A percentile compares a stretch with the other conserved stretches of the same genome.
phyloP scores from a whole-genome alignment of 257 asterid species.

The Jasminum sambac region DNA sequence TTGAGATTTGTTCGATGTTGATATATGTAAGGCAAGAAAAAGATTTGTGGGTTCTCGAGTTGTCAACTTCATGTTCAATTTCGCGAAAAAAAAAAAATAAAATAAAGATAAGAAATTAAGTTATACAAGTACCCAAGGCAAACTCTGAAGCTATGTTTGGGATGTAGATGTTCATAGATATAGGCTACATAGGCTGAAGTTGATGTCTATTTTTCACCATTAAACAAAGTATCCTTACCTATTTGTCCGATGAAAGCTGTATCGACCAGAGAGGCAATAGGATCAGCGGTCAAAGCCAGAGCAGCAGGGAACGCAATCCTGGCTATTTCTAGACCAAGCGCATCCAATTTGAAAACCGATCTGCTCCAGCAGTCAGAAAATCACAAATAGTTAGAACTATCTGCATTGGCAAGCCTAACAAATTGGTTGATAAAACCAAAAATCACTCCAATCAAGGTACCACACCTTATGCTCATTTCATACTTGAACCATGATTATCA shows the following conservation, averaged over 20 bases:
- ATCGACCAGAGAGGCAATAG: constrained; percentile 78
- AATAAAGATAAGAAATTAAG: neutral
- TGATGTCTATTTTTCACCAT: neutral
- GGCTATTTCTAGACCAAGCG: constrained; percentile 65
- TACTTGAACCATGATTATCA: neutral
- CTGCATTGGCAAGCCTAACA: neutral
- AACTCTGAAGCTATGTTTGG: neutral
- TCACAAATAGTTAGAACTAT: neutral
- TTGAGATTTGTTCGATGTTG: neutral
- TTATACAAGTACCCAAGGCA: neutral
- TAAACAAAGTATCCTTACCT: constrained; percentile 37
- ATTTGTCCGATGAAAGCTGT: constrained; percentile 84
- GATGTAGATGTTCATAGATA: neutral
- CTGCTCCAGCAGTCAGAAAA: neutral
- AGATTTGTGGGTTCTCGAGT: neutral
- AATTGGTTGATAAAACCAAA: neutral
- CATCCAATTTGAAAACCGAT: constrained; percentile 52
- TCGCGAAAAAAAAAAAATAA: neutral
- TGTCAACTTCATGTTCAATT: neutral
- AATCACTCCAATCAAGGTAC: neutral
- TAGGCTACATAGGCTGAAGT: neutral
- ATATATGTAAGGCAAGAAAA: neutral
- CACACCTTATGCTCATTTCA: neutral
- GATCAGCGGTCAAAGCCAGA: constrained; percentile 80
- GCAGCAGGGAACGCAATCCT: constrained; percentile 72